Percentiles rank a stretch among this genome's conserved stretches.
phyloP scores from a whole-genome alignment of 164 flowering plant genomes.

The Stephania yunnanensis region DNA sequence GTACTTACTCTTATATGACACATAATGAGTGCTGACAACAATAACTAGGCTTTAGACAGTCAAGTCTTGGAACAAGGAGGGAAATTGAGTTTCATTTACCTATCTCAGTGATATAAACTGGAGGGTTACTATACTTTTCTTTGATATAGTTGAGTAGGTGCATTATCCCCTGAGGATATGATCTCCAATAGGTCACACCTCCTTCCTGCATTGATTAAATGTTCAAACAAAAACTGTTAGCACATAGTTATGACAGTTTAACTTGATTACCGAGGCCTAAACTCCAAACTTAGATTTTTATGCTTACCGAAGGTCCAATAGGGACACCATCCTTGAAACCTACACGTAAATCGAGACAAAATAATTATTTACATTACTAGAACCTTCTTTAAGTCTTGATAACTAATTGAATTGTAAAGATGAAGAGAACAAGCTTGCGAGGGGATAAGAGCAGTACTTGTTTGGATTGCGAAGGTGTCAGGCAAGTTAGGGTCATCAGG shows the following conservation, averaged over 20 bases:
- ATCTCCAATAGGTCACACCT: conserved; percentile 24
- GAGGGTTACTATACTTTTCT: conserved; percentile 21
- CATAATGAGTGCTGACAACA: no score
- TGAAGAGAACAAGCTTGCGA: not conserved
- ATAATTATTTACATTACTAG: not conserved
- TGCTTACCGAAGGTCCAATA: conserved; percentile 26
- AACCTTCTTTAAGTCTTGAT: not conserved
- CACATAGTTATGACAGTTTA: not conserved
- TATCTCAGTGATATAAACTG: conserved; percentile 26
- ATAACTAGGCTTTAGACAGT: not conserved
- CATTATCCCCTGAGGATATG: conserved; percentile 22
- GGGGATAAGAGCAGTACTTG: conserved; percentile 9
- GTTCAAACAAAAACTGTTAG: not conserved
- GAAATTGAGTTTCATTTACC: conserved; percentile 7
- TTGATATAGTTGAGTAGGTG: conserved; percentile 20
- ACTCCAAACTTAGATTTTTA: not conserved
- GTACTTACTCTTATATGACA: no score
- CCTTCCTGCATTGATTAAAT: conserved; percentile 20
- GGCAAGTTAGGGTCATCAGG: conserved; percentile 19
- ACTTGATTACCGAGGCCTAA: not conserved
- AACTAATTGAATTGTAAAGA: not conserved
- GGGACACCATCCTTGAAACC: conserved; percentile 20
- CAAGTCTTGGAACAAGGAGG: not conserved
- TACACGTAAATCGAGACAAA: conserved; percentile 5
- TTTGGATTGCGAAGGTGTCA: conserved; percentile 21